A percentile compares a stretch with the other conserved stretches of the same genome.
Conservation (phyloP, 2,329 filamentous ascomycete species). For the Trichoderma brevicompactum region DNA sequence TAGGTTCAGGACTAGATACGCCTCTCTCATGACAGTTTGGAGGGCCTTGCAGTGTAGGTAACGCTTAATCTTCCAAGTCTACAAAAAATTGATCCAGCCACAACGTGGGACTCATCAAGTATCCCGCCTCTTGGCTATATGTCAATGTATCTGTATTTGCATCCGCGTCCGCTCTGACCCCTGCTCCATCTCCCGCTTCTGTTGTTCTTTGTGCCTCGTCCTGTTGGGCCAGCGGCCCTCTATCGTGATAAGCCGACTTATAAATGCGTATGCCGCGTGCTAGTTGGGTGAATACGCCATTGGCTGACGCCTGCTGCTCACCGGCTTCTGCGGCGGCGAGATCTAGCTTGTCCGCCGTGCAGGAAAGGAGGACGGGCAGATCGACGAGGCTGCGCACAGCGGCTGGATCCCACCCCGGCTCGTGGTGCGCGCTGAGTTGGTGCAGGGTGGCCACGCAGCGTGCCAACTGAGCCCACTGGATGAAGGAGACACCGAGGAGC, state of each 20-base stretch:
- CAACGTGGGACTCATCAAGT: background rate
- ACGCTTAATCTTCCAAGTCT: background rate
- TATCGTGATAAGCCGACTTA: background rate
- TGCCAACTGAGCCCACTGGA: slow-evolving; percentile 8
- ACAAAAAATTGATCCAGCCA: slow-evolving; percentile 4
- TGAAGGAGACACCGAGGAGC: slow-evolving; percentile 1
- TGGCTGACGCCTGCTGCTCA: background rate
- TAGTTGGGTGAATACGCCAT: slow-evolving; percentile 1
- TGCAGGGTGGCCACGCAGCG: slow-evolving; percentile 5
- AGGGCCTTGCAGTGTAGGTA: background rate
- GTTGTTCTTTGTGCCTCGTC: background rate
- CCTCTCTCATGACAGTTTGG: background rate
- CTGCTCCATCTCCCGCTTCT: background rate
- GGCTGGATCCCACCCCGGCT: background rate
- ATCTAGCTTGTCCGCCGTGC: background rate
- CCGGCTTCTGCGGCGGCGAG: background rate
- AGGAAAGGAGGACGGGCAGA: background rate
- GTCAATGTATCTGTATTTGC: background rate
- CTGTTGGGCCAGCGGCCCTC: background rate
- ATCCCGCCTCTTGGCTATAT: background rate
- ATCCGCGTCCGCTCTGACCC: background rate
- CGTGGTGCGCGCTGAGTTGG: background rate
- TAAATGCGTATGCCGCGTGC: background rate
- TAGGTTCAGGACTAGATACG: background rate
- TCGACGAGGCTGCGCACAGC: slow-evolving; percentile 1